Conservation (phyloP, 163 green algal genomes). For the Scenedesmus sp. region DNA sequence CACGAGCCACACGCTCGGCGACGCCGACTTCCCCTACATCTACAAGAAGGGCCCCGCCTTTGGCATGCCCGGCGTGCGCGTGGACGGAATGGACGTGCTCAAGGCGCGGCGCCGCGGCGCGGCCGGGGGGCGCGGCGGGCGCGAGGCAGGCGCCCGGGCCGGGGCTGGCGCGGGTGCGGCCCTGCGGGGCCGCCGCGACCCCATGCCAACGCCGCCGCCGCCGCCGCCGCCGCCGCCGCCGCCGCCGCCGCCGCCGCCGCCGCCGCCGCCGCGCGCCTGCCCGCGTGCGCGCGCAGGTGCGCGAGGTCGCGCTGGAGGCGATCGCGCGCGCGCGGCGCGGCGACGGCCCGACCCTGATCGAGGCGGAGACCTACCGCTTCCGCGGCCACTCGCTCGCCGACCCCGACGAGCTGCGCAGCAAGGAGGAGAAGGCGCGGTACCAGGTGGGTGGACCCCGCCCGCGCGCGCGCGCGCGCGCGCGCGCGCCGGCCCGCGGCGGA, state of each 20-base stretch:
- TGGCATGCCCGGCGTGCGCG: conserved; percentile 96
- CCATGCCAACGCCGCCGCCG: too few species aligned
- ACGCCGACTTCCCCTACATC: conserved; percentile 88
- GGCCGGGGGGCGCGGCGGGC: too few species aligned
- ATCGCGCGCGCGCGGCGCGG: conserved; percentile 89
- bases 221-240: too few species aligned
- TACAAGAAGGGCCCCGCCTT: conserved; percentile 99
- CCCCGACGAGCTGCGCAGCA: conserved; percentile 94
- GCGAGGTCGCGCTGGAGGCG: conserved; percentile 87
- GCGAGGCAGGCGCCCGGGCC: too few species aligned
- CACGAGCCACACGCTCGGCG: conserved; percentile 75
- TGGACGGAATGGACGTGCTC: conserved; percentile 99
- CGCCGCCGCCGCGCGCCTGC: too few species aligned
- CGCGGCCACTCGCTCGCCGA: conserved; percentile 97
- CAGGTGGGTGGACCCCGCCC: too few species aligned
- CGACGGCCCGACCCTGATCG: conserved; percentile 97
- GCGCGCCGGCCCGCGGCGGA: too few species aligned
- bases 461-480: too few species aligned
- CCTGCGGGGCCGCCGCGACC: too few species aligned
- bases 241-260: too few species aligned
- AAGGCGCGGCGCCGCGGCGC: conserved; percentile 68
- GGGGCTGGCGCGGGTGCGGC: too few species aligned
- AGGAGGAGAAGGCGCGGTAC: conserved; percentile 97
- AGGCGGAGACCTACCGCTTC: conserved; percentile 98
- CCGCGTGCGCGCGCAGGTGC: conserved; percentile 62